phyloP scores from a whole-genome alignment of 352 stramenopile species.

The Globisporangium megalacanthum region DNA sequence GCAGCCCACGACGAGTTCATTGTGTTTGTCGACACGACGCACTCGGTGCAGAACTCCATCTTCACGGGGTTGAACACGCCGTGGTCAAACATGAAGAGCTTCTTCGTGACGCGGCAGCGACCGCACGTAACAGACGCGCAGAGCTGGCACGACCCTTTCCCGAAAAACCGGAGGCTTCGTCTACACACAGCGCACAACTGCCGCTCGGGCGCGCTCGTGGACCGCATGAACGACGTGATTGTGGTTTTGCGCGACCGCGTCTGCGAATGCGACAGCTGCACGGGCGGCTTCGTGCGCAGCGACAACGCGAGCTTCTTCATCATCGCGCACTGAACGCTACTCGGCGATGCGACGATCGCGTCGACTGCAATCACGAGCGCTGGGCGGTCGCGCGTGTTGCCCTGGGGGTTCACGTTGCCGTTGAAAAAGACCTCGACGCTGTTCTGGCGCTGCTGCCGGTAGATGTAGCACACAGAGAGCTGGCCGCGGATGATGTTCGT shows the following conservation, averaged over 20 bases:
- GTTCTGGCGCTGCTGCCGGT: conserved; percentile 8
- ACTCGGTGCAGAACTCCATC: conserved; percentile 32
- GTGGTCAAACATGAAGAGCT: conserved; percentile 39
- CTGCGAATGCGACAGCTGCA: conserved; percentile 14
- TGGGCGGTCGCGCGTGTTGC: conserved; percentile 36
- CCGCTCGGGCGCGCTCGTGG: neutral
- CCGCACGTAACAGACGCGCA: conserved; percentile 27
- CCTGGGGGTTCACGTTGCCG: conserved; percentile 41
- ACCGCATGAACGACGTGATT: conserved; percentile 11
- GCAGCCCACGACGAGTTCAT: conserved; percentile 11
- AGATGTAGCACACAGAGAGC: conserved; percentile 14
- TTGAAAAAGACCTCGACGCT: conserved; percentile 42
- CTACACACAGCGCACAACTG: conserved; percentile 24
- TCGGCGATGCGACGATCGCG: conserved; percentile 29
- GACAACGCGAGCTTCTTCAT: conserved; percentile 63
- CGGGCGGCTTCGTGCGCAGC: conserved; percentile 12
- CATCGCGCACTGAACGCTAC: conserved; percentile 48
- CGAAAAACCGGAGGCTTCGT: conserved; percentile 28
- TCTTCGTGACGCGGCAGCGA: conserved; percentile 41
- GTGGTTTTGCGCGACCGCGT: conserved; percentile 15
- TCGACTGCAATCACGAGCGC: conserved; percentile 41
- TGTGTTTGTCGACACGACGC: conserved; percentile 12
- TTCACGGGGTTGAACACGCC: conserved; percentile 52
- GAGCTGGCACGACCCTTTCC: conserved; percentile 23
- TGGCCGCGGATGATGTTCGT: conserved; percentile 60